These are phyloP conservation scores for Jatropha podagrica DNA, from an alignment of 441 rosid species.

Conservation along the genomic window DNA sequence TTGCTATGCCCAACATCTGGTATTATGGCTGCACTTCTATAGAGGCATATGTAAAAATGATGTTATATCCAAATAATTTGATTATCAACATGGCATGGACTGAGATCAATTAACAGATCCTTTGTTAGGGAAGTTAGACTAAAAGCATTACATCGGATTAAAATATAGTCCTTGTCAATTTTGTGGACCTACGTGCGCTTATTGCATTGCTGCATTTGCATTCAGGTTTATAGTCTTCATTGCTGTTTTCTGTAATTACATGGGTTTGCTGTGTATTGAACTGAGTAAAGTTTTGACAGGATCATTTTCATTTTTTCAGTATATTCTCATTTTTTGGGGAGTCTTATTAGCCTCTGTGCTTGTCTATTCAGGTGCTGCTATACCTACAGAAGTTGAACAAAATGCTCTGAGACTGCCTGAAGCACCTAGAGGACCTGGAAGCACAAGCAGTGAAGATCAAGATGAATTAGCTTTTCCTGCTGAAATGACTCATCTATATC, in stretches of 20 bases:
- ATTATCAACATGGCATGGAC: background rate
- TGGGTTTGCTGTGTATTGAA: background rate
- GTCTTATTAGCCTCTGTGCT: constrained; percentile 20
- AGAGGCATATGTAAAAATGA: background rate
- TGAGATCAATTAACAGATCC: background rate
- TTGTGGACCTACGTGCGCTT: no score
- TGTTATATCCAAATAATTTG: background rate
- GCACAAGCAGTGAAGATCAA: constrained; percentile 68
- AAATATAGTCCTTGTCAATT: background rate
- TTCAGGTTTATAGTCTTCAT: background rate
- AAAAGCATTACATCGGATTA: background rate
- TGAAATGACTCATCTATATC: constrained; percentile 50
- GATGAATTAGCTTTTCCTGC: constrained; percentile 70
- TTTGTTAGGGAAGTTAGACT: background rate
- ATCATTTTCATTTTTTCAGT: background rate
- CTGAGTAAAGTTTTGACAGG: background rate
- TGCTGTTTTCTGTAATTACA: background rate
- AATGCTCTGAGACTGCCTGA: constrained; percentile 42
- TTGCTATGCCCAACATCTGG: background rate
- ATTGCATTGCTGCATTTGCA: background rate
- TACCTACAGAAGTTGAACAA: constrained; percentile 37
- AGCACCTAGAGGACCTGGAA: constrained; percentile 52
- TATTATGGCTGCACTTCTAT: background rate
- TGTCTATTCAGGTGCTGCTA: constrained; percentile 45
- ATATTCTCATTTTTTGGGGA: background rate